Conservation (phyloP, 495 filamentous ascomycete species). For the Tuber indicum region DNA sequence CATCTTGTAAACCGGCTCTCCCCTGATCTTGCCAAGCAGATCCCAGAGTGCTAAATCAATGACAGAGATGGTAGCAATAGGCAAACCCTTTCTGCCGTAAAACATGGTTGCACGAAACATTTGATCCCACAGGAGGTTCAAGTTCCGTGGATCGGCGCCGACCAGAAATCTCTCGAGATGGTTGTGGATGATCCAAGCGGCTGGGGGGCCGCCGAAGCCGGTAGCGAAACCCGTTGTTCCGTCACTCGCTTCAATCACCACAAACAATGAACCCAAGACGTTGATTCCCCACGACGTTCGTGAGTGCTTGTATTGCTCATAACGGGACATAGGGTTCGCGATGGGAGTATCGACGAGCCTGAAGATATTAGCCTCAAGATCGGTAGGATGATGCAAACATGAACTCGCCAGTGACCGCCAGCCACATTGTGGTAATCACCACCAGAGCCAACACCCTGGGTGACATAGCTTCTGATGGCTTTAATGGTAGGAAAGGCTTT, state of each 20-base stretch:
- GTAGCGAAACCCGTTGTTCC: constrained; percentile 88
- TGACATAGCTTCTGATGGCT: constrained; percentile 70
- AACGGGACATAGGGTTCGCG: constrained; percentile 81
- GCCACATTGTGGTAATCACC: constrained; percentile 96
- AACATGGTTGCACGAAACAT: constrained; percentile 96
- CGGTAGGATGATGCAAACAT: neutral
- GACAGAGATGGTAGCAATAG: constrained; percentile 83
- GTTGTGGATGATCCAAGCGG: constrained; percentile 84
- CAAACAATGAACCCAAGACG: constrained; percentile 83
- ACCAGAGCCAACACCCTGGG: constrained; percentile 74
- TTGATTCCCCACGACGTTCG: constrained; percentile 94
- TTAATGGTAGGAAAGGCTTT: constrained; percentile 65
- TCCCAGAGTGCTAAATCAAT: constrained; percentile 92
- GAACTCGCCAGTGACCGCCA: constrained; percentile 69
- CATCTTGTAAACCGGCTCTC: constrained; percentile 89
- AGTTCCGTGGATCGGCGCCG: constrained; percentile 79
- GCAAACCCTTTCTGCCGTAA: constrained; percentile 86
- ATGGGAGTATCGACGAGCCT: constrained; percentile 85
- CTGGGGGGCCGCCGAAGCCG: constrained; percentile 83
- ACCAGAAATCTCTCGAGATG: constrained; percentile 88
- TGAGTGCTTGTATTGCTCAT: constrained; percentile 78
- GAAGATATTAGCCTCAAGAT: neutral
- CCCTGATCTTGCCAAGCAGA: constrained; percentile 76
- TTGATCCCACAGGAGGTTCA: constrained; percentile 82
- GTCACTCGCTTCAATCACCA: constrained; percentile 84